Evolutionary conservation across 495 filamentous ascomycete genomes (phyloP), one percentile per base, ranked within the genome.

Genomic region (Gamarada debralockiae): DNA sequence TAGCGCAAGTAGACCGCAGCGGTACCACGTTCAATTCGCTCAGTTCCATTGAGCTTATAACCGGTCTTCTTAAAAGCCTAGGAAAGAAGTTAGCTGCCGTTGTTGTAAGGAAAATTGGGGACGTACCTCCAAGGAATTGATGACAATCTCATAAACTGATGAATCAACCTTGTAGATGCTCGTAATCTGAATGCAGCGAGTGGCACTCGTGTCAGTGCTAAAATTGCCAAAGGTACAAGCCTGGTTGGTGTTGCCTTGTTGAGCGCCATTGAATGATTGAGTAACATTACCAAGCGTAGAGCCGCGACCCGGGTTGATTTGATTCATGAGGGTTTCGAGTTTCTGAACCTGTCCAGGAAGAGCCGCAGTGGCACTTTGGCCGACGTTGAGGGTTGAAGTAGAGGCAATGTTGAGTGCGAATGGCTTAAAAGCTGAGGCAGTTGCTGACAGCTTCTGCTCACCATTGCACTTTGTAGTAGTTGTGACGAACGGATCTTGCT

Each of bases 1-100:
- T 84, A 77, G 3, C 68, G 74, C 47, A 85, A 61, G 57, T 76
- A 82, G n/a, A 83, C 69, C 34, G 59, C 62, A 37, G 62, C 62
- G 10, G 53, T 57, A 24, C 50, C 46, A 1, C 63, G 36, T 14
- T 67, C 55, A 6, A 67, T 25, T 8, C 48, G 29, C 20, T 56
- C 45, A n/a, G 14, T 13, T 31, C 25, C 14, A 7, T 34, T 46
- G 0, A 7, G 25, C 10, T 39, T 23, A 9, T 31, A 17, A 7
- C 44, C 44, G 33, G 9, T 10, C 23, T 41, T 14, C n/a, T 25
- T 15, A 33, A 56, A 18, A 13, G 45, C 43, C 53, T 56, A n/a
- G n/a, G 29, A 25, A 38, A 9, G 9, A n/a, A 29, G 39, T 53
- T 27, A 53, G 40, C 37, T n/a, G 12, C 14, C 3, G 21, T 13